These are phyloP conservation scores for Coix lacrymajobi DNA, from an alignment of 176 grass and related monocot species.

Conservation along the genomic window DNA sequence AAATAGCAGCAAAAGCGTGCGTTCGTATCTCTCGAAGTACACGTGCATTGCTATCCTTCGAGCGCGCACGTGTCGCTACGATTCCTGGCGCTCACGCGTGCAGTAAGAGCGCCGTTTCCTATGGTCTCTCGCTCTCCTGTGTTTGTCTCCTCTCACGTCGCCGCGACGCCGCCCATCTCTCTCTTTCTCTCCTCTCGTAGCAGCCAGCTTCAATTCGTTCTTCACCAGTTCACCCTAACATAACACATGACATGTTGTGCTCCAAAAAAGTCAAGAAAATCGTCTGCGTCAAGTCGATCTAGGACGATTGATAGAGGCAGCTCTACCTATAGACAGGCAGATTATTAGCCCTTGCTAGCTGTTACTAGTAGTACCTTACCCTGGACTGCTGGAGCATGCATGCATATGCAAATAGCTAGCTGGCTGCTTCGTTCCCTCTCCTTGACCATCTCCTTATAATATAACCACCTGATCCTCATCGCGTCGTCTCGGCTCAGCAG, in stretches of 20 bases:
- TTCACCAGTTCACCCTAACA: neutral
- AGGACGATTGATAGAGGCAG: neutral
- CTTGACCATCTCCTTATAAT: neutral
- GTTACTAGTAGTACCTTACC: neutral
- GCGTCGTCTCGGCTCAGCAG: neutral
- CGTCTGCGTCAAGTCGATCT: neutral
- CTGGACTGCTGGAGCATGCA: neutral
- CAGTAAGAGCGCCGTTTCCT: no score
- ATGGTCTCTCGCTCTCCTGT: no score
- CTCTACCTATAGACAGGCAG: neutral
- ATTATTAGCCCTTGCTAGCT: neutral
- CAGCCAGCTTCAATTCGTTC: neutral
- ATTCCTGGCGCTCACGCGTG: no score
- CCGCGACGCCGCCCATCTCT: neutral
- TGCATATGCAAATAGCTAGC: neutral
- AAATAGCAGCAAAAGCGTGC: no score
- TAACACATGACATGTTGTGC: neutral
- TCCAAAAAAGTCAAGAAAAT: neutral
- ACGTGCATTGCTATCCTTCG: no score
- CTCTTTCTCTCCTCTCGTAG: neutral
- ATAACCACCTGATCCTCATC: neutral
- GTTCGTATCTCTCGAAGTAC: no score
- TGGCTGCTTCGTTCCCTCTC: neutral
- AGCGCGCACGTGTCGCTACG: no score
- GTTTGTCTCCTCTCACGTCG: neutral